Evolutionary conservation across 2,329 filamentous ascomycete species (phyloP).

Genomic region (Huntiella omanensis): DNA sequence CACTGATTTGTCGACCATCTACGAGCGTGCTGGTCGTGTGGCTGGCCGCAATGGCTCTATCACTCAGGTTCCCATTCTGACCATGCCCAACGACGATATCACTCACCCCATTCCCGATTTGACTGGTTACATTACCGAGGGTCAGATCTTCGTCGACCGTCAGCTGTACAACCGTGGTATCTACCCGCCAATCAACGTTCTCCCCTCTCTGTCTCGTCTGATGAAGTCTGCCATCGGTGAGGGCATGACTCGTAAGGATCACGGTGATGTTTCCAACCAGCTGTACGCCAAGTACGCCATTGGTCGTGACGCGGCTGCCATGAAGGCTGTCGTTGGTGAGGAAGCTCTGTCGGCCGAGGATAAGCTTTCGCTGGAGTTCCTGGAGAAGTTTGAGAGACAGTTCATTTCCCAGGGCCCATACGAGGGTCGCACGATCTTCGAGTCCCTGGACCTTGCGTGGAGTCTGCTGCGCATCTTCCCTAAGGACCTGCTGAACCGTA

Average conservation of each 20-base stretch:
- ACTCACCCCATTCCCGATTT: conserved; percentile 97
- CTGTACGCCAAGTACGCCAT: conserved; percentile 99
- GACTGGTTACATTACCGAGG: conserved; percentile 98
- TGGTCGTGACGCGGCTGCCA: conserved; percentile 89
- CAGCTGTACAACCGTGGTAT: conserved; percentile 89
- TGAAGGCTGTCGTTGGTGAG: conserved; percentile 99
- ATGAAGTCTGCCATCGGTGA: conserved; percentile 99
- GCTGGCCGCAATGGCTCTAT: conserved; percentile 94
- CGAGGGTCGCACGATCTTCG: conserved; percentile 77
- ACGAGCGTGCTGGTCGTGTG: conserved; percentile 96
- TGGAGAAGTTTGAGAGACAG: conserved; percentile 93
- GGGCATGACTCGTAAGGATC: conserved; percentile 88
- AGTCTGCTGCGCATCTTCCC: conserved; percentile 91
- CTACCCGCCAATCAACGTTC: conserved; percentile 96
- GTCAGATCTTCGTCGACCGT: conserved; percentile 94
- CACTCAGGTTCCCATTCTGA: conserved; percentile 95
- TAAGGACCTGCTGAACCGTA: conserved; percentile 94
- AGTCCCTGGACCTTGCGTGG: conserved; percentile 93
- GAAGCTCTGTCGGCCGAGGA: conserved; percentile 90
- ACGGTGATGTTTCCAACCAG: conserved; percentile 97
- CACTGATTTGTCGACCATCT: conserved; percentile 98
- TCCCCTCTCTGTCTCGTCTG: conserved; percentile 92
- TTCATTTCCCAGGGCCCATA: conserved; percentile 89
- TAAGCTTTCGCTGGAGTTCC: conserved; percentile 92
- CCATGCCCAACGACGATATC: conserved; percentile 99